A percentile compares a stretch with the other conserved stretches of the same genome.
Conservation (phyloP, 371 early-diverging fungal genomes). For the Mucor plumbeus region DNA sequence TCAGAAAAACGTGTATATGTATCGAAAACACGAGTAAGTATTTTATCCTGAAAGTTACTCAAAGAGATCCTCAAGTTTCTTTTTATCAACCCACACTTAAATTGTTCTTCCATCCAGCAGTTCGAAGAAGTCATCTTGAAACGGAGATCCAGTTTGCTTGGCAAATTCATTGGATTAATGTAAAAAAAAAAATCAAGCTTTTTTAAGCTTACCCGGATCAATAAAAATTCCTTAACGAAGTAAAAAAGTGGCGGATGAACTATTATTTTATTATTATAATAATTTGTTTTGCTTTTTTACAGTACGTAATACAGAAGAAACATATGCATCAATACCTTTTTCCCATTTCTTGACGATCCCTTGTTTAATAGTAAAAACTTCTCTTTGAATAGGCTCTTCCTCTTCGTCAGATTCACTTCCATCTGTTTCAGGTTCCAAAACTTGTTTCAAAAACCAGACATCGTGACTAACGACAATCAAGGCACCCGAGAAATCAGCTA, state of each 20-base stretch:
- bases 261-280: not conserved
- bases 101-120: conserved; percentile 6
- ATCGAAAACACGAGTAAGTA: not conserved
- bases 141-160: not conserved
- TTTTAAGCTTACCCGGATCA: not conserved
- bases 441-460: conserved; percentile 69
- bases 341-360: conserved; percentile 53
- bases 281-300: conserved; percentile 28
- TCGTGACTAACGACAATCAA: conserved; percentile 79
- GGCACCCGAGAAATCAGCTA: conserved; percentile 65
- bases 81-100: not conserved
- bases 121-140: not conserved
- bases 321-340: conserved; percentile 51
- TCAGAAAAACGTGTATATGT: not conserved
- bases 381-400: conserved; percentile 21
- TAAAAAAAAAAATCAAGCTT: not conserved
- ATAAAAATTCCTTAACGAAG: not conserved
- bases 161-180: not conserved
- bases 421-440: conserved; percentile 51
- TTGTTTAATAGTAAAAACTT: conserved; percentile 41
- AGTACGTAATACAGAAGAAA: conserved; percentile 33
- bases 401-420: conserved; percentile 35
- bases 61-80: not conserved
- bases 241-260: conserved; percentile 1
- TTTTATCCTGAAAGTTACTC: not conserved